A percentile compares a stretch with the other conserved stretches of the same genome.
Evolutionary conservation across 2,329 filamentous ascomycete genomes (phyloP).

Genomic region (Verticillium isaacii): DNA sequence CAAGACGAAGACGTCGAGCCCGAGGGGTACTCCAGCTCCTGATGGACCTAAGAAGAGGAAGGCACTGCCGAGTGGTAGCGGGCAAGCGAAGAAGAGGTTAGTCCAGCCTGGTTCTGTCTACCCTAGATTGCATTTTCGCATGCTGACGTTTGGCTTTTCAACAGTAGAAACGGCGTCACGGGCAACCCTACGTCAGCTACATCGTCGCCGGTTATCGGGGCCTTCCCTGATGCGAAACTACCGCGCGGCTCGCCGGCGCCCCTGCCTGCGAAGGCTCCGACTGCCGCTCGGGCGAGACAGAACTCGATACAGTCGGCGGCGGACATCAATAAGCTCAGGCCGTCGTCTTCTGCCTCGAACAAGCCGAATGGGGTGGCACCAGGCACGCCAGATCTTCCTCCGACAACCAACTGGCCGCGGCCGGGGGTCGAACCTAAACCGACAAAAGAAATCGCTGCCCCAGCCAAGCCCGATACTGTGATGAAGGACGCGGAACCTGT

Average conservation of each 20-base stretch:
- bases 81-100: constrained; percentile 76
- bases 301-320: constrained; percentile 62
- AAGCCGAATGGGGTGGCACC: constrained; percentile 51
- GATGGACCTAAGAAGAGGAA: constrained; percentile 70
- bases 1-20: constrained; percentile 59
- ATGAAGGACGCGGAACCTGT: constrained; percentile 19
- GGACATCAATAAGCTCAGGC: constrained; percentile 50
- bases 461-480: constrained; percentile 6
- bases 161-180: constrained; percentile 29
- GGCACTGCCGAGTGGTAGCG: constrained; percentile 59
- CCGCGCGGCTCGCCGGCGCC: constrained; percentile 57
- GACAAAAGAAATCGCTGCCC: constrained; percentile 20
- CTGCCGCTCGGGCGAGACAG: constrained; percentile 68
- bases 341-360: constrained; percentile 56
- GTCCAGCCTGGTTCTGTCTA: constrained; percentile 18
- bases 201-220: constrained; percentile 70
- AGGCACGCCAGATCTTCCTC: constrained; percentile 29
- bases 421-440: constrained; percentile 19
- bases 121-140: not conserved
- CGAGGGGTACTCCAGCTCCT: constrained; percentile 61
- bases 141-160: constrained; percentile 12
- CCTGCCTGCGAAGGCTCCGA: constrained; percentile 29
- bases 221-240: constrained; percentile 58
- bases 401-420: constrained; percentile 11
- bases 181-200: constrained; percentile 64